A percentile compares a stretch with the other conserved stretches of the same genome.
These are phyloP conservation scores for Eremomyces bilateralis DNA, from an alignment of 495 filamentous ascomycete species.

Conservation along the genomic window DNA sequence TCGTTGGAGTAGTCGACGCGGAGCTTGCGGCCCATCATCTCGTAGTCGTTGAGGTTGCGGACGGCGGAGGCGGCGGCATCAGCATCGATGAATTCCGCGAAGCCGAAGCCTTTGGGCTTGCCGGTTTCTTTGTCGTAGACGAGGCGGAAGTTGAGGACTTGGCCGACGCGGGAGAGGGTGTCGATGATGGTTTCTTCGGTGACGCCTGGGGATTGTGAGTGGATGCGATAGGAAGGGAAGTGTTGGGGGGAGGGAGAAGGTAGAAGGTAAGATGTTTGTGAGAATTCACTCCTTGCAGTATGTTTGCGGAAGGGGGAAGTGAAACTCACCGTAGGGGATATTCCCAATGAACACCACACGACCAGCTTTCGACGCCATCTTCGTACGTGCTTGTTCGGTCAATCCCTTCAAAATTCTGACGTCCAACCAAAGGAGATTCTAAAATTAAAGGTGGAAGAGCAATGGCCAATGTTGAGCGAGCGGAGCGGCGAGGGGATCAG, in stretches of 20 bases:
- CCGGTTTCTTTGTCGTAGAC: constrained; percentile 94
- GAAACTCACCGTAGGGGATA: constrained; percentile 19
- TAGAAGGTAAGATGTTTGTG: neutral
- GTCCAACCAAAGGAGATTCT: no score
- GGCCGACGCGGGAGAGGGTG: constrained; percentile 69
- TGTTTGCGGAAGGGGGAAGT: neutral
- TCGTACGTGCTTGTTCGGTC: no score
- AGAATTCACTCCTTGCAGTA: neutral
- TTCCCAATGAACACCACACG: constrained; percentile 22
- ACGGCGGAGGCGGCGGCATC: constrained; percentile 89
- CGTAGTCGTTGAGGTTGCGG: constrained; percentile 86
- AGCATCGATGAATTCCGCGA: constrained; percentile 75
- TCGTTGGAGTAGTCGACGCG: constrained; percentile 91
- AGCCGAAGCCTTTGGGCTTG: constrained; percentile 87
- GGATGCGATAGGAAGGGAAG: no score
- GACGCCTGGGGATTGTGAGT: constrained; percentile 32
- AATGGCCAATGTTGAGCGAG: neutral
- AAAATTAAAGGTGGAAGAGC: no score
- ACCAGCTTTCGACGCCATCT: neutral
- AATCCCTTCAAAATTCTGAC: no score
- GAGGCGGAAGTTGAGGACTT: constrained; percentile 78
- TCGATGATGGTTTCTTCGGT: constrained; percentile 89
- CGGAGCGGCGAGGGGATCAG: no score
- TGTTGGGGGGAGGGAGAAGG: neutral
- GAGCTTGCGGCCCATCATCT: constrained; percentile 86